Conservation (phyloP, 176 grass and related monocot species). For the Musa beccarii region DNA sequence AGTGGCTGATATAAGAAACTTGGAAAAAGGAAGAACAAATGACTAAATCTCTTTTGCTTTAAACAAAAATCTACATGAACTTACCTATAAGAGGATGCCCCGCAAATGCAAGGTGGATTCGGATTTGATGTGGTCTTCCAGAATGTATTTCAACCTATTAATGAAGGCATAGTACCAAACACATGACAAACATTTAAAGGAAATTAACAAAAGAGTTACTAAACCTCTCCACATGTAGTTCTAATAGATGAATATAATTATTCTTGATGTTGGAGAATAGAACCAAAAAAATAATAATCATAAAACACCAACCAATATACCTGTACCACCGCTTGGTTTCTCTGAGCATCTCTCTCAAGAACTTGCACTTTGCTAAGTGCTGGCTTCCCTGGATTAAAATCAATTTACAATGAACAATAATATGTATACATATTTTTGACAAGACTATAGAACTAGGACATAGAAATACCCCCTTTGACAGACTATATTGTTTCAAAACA, state of each 20-base stretch:
- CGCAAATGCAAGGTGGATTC: constrained; percentile 70
- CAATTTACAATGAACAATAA: background rate
- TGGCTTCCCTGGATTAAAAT: constrained; percentile 58
- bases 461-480: background rate
- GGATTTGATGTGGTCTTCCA: constrained; percentile 79
- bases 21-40: background rate
- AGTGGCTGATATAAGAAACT: background rate
- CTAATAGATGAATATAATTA: background rate
- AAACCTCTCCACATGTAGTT: background rate
- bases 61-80: constrained; percentile 9
- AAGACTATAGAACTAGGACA: background rate
- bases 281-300: background rate
- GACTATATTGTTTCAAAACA: background rate
- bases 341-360: constrained; percentile 50
- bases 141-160: constrained; percentile 80
- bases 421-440: background rate
- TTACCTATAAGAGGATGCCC: constrained; percentile 83
- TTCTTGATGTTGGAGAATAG: background rate
- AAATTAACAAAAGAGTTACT: background rate
- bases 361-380: constrained; percentile 72
- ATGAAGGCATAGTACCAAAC: background rate
- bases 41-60: background rate
- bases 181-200: background rate
- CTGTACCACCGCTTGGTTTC: constrained; percentile 71
- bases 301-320: constrained; percentile 16